Percentiles rank a stretch among this genome's conserved stretches.
phyloP scores from a whole-genome alignment of 108 stramenopile species.

The Cyclotella sp. region DNA sequence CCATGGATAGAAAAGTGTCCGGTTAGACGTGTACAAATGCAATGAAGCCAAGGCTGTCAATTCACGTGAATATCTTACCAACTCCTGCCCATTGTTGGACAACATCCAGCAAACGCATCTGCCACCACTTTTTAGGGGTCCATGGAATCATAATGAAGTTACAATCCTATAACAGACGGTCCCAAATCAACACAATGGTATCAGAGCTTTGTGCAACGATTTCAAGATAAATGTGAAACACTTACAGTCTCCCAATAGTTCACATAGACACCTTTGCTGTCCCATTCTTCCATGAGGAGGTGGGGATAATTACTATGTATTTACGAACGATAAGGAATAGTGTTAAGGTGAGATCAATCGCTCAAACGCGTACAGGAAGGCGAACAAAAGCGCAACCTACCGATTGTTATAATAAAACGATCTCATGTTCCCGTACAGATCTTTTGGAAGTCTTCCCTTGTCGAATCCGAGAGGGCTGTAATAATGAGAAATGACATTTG shows the following conservation, averaged over 20 bases:
- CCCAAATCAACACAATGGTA: background rate
- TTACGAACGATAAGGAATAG: background rate
- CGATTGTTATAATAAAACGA: slow-evolving; percentile 88
- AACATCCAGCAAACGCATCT: slow-evolving; percentile 64
- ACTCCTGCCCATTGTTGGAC: slow-evolving; percentile 86
- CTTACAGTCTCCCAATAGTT: slow-evolving; percentile 85
- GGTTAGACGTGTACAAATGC: background rate
- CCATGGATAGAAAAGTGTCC: background rate
- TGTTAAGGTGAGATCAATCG: background rate
- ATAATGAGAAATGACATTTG: background rate
- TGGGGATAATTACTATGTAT: slow-evolving; percentile 35
- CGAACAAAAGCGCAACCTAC: background rate
- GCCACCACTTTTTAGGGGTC: slow-evolving; percentile 72
- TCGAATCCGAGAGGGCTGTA: slow-evolving; percentile 61
- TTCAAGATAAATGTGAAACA: background rate
- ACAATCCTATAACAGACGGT: slow-evolving; percentile 39
- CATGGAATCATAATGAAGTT: slow-evolving; percentile 81
- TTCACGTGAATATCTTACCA: slow-evolving; percentile 2
- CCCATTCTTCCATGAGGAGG: slow-evolving; percentile 81
- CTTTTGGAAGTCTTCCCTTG: slow-evolving; percentile 70
- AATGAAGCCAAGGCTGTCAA: background rate
- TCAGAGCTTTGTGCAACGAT: background rate
- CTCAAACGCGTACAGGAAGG: background rate
- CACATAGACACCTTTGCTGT: slow-evolving; percentile 78
- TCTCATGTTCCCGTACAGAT: slow-evolving; percentile 80